Evolutionary conservation across 2,329 filamentous ascomycete species (phyloP).

Genomic region (Fusarium pseudocircinatum): DNA sequence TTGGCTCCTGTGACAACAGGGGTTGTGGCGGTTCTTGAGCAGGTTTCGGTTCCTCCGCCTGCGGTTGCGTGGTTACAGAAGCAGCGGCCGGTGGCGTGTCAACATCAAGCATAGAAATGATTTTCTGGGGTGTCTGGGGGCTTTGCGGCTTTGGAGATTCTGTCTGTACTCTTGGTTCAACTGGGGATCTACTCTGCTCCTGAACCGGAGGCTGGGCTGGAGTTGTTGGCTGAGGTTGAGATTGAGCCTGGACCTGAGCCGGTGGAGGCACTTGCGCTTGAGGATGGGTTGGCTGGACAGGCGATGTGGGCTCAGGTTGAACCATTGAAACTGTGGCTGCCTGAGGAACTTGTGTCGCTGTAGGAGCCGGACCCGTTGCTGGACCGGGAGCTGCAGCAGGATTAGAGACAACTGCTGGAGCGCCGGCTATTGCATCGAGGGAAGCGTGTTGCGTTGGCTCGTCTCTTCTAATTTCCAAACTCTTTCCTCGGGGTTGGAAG

Average conservation of each 20-base stretch:
- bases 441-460: slow-evolving; percentile 19
- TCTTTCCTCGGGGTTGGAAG: slow-evolving; percentile 56
- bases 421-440: slow-evolving; percentile 14
- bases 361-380: neutral
- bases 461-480: slow-evolving; percentile 58
- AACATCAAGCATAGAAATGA: slow-evolving; percentile 26
- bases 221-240: neutral
- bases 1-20: neutral
- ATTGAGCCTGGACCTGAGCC: neutral
- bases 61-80: slow-evolving; percentile 1
- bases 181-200: neutral
- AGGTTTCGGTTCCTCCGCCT: slow-evolving; percentile 5
- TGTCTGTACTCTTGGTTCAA: neutral
- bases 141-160: neutral
- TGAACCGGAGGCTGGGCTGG: slow-evolving; percentile 4
- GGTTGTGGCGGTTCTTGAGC: slow-evolving; percentile 4
- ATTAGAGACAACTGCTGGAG: slow-evolving; percentile 12
- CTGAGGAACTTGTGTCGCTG: slow-evolving; percentile 5
- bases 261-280: slow-evolving; percentile 1
- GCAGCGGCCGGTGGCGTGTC: slow-evolving; percentile 5
- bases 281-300: slow-evolving; percentile 1
- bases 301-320: slow-evolving; percentile 12
- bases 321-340: slow-evolving; percentile 19
- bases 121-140: slow-evolving; percentile 10
- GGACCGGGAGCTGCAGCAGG: slow-evolving; percentile 2